Conservation (phyloP, 208 protist genomes). For the Herpetomonas samuelpessoai region DNA sequence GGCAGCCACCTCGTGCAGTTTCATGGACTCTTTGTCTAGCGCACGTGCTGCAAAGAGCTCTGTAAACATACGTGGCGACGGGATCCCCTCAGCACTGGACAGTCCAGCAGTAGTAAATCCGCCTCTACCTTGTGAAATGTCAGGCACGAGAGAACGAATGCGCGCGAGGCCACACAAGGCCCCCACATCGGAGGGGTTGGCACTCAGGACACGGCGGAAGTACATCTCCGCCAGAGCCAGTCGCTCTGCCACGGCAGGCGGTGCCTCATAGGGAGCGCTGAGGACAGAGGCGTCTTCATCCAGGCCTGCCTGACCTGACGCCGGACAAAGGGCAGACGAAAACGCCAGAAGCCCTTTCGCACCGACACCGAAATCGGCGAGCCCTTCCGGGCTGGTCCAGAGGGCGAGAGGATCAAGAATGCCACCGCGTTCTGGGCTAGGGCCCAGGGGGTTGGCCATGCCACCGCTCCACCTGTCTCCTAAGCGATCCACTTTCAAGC, state of each 20-base stretch:
- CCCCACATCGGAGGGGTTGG: slow-evolving; percentile 21
- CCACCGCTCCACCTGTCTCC: too few species aligned
- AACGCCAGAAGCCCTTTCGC: neutral
- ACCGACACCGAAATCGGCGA: neutral
- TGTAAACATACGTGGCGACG: too few species aligned
- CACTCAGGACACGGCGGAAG: slow-evolving; percentile 21
- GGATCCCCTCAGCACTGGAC: neutral
- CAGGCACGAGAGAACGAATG: slow-evolving; percentile 12
- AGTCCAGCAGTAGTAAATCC: neutral
- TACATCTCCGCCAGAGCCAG: slow-evolving; percentile 16
- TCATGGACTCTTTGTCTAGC: too few species aligned
- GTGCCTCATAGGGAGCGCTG: neutral
- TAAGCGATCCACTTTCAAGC: neutral
- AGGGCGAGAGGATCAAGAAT: slow-evolving; percentile 1
- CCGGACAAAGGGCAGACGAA: neutral
- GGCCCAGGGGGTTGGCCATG: too few species aligned
- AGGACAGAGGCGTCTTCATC: too few species aligned
- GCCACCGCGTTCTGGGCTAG: too few species aligned
- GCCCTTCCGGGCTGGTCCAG: neutral
- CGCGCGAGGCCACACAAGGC: slow-evolving; percentile 28
- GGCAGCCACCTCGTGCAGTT: neutral
- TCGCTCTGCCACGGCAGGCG: neutral
- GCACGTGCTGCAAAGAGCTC: too few species aligned
- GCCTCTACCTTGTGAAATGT: too few species aligned
- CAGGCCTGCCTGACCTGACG: too few species aligned